Conservation (phyloP, 495 filamentous ascomycete genomes). For the Wilcoxina mikolae region DNA sequence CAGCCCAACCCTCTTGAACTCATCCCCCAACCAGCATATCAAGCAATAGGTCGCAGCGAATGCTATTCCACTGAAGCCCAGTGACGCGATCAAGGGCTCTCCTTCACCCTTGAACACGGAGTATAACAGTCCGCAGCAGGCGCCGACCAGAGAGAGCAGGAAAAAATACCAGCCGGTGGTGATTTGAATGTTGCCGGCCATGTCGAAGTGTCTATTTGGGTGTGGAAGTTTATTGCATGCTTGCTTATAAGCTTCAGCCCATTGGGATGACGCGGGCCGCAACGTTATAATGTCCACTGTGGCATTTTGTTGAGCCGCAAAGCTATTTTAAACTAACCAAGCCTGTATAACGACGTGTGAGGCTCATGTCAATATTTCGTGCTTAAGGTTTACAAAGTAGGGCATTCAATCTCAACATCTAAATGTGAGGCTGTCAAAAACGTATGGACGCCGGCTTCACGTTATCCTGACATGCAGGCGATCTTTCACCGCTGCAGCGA, state of each 20-base stretch:
- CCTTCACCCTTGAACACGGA: slow-evolving; percentile 77
- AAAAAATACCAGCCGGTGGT: slow-evolving; percentile 28
- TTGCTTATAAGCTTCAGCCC: background rate
- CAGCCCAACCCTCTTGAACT: slow-evolving; percentile 75
- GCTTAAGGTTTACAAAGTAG: no score
- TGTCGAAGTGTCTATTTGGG: background rate
- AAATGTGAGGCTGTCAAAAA: no score
- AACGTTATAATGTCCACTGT: background rate
- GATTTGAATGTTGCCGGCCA: slow-evolving; percentile 10
- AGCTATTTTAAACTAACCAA: no score
- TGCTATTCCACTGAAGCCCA: slow-evolving; percentile 71
- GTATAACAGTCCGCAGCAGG: slow-evolving; percentile 56
- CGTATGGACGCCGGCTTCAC: no score
- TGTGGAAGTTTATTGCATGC: background rate
- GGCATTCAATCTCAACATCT: no score
- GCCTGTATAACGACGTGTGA: no score
- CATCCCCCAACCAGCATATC: slow-evolving; percentile 86
- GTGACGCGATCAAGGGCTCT: slow-evolving; percentile 73
- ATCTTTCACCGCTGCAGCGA: no score
- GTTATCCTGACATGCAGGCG: no score
- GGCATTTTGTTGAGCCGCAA: slow-evolving; percentile 2
- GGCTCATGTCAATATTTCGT: no score
- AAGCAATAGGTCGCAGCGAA: slow-evolving; percentile 67
- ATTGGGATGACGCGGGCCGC: slow-evolving; percentile 2
- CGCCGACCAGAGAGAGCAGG: slow-evolving; percentile 52